phyloP scores from a whole-genome alignment of 2,329 filamentous ascomycete species.

The Xylaria sp. region DNA sequence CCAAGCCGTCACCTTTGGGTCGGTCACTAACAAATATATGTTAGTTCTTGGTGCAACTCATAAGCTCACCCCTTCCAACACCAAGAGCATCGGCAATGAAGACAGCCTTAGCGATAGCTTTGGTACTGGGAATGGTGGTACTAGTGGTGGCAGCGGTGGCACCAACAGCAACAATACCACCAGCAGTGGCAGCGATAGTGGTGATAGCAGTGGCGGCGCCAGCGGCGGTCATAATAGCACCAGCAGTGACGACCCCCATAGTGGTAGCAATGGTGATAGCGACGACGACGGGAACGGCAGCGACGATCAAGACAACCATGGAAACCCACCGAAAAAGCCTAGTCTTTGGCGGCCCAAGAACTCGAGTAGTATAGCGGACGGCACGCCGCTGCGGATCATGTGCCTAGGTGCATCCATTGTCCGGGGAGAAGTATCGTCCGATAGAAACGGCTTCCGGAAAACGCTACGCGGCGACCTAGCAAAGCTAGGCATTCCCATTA shows the following conservation, averaged over 20 bases:
- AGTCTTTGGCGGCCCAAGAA: constrained; percentile 42
- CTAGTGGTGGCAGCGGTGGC: background rate
- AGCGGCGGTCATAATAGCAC: background rate
- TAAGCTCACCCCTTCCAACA: constrained; percentile 33
- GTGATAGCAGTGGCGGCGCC: background rate
- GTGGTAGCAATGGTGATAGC: background rate
- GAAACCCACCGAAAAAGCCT: constrained; percentile 21
- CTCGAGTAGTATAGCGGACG: constrained; percentile 44
- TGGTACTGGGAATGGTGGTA: background rate
- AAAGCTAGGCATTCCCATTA: constrained; percentile 40
- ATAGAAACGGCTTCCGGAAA: constrained; percentile 45
- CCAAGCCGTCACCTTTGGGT: background rate
- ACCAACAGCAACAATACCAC: background rate
- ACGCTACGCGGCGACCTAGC: constrained; percentile 47
- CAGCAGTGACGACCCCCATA: background rate
- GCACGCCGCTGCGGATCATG: constrained; percentile 49
- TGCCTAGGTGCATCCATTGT: constrained; percentile 48
- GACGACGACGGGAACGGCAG: background rate
- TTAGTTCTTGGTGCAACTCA: constrained; percentile 44
- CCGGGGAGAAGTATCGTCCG: constrained; percentile 45
- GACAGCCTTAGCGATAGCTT: background rate
- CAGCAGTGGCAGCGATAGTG: background rate
- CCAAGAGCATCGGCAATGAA: background rate
- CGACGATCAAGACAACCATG: constrained; percentile 22
- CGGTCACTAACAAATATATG: constrained; percentile 15